phyloP scores from a whole-genome alignment of 768 basidiomycete species.

The Trametes gibbosa region DNA sequence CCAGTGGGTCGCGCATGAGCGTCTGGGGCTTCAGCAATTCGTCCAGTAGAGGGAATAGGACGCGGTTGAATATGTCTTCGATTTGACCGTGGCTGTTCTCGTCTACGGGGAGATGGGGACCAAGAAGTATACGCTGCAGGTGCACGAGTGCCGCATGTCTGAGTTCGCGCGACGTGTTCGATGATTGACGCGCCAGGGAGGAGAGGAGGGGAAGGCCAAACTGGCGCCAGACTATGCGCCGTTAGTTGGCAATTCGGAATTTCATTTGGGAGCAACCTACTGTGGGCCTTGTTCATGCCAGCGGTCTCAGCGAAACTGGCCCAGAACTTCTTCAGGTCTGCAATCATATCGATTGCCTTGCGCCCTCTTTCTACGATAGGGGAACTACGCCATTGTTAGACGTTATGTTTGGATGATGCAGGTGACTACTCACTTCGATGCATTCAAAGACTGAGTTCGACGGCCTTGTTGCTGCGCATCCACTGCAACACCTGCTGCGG shows the following conservation, averaged over 20 bases:
- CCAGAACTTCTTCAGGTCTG: slow-evolving; percentile 67
- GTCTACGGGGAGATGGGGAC: slow-evolving; percentile 64
- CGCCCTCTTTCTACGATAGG: slow-evolving; percentile 77
- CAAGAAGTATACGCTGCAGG: slow-evolving; percentile 75
- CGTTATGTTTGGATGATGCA: background rate
- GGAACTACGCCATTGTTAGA: slow-evolving; percentile 45
- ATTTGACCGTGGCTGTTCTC: slow-evolving; percentile 60
- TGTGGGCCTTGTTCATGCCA: slow-evolving; percentile 36
- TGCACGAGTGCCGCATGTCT: slow-evolving; percentile 48
- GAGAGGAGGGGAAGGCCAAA: slow-evolving; percentile 72
- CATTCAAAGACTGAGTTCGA: slow-evolving; percentile 26
- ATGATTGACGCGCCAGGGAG: slow-evolving; percentile 76
- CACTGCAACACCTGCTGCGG: slow-evolving; percentile 58
- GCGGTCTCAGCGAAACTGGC: slow-evolving; percentile 52
- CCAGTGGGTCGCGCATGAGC: slow-evolving; percentile 73
- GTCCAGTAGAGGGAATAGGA: slow-evolving; percentile 89
- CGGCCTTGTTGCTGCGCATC: slow-evolving; percentile 51
- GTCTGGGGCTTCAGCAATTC: slow-evolving; percentile 86
- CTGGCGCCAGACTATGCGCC: slow-evolving; percentile 61
- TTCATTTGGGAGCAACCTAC: slow-evolving; percentile 27
- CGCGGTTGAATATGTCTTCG: slow-evolving; percentile 82
- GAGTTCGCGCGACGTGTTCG: slow-evolving; percentile 80
- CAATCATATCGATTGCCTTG: slow-evolving; percentile 78
- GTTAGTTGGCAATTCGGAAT: background rate
- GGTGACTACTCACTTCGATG: slow-evolving; percentile 21